Conservation (phyloP, 495 filamentous ascomycete species). For the Xylaria bambusicola region DNA sequence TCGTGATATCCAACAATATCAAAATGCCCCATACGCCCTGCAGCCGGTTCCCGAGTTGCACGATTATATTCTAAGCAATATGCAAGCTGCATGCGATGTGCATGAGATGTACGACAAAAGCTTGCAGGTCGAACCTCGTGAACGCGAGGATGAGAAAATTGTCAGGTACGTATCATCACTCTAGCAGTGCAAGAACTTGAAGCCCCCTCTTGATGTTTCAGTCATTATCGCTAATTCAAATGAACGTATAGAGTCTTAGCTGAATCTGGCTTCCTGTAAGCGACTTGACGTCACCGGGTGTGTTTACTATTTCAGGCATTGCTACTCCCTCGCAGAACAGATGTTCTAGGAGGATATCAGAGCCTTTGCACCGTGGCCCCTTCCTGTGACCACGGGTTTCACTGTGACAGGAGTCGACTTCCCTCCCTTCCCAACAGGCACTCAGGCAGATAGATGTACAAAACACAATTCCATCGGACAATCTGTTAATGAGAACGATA, state of each 20-base stretch:
- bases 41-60: slow-evolving; percentile 89
- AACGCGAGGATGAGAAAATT: slow-evolving; percentile 88
- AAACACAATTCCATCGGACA: neutral
- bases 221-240: neutral
- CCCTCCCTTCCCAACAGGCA: neutral
- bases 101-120: slow-evolving; percentile 99
- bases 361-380: neutral
- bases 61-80: slow-evolving; percentile 94
- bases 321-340: neutral
- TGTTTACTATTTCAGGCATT: neutral
- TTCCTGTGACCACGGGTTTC: neutral
- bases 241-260: slow-evolving; percentile 41
- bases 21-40: slow-evolving; percentile 90
- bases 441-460: neutral
- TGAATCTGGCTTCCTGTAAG: slow-evolving; percentile 49
- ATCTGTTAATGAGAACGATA: neutral
- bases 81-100: slow-evolving; percentile 90
- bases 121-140: slow-evolving; percentile 86
- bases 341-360: neutral
- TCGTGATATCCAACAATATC: slow-evolving; percentile 96
- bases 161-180: slow-evolving; percentile 51
- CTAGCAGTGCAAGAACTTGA: neutral
- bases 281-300: neutral
- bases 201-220: neutral
- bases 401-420: neutral